These are phyloP conservation scores for Didymosphaeria variabile DNA, from an alignment of 2,329 filamentous ascomycete genomes.

Conservation along the genomic window DNA sequence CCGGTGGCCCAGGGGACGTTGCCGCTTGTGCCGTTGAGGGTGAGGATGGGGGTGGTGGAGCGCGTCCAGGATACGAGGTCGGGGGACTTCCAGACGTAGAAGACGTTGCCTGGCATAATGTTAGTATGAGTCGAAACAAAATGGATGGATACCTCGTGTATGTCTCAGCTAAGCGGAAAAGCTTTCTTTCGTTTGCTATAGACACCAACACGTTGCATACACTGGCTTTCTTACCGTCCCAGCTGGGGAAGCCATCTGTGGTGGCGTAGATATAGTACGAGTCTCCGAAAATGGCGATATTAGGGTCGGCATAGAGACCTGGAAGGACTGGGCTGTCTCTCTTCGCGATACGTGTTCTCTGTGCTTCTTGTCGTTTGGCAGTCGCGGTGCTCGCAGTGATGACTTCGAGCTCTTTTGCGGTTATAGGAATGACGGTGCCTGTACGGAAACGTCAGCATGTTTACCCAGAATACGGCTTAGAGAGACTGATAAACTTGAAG, in stretches of 20 bases:
- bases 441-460: not conserved
- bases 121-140: not conserved
- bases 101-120: slow-evolving; percentile 26
- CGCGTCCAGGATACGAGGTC: slow-evolving; percentile 39
- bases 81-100: slow-evolving; percentile 39
- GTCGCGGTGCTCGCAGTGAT: slow-evolving; percentile 32
- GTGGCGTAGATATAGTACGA: slow-evolving; percentile 42
- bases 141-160: no score
- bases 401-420: slow-evolving; percentile 54
- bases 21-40: slow-evolving; percentile 37
- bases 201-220: no score
- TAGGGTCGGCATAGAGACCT: slow-evolving; percentile 39
- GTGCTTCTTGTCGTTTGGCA: not conserved
- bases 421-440: slow-evolving; percentile 61
- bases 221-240: slow-evolving; percentile 17
- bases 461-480: not conserved
- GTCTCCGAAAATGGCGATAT: slow-evolving; percentile 35
- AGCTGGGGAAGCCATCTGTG: slow-evolving; percentile 37
- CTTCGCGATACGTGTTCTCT: not conserved
- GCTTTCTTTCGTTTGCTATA: no score
- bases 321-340: slow-evolving; percentile 33
- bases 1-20: slow-evolving; percentile 41
- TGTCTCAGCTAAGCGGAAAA: no score
- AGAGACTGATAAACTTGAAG: not conserved
- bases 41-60: slow-evolving; percentile 32